phyloP scores from a whole-genome alignment of 345 rosid species.

The Citrus reticulata region DNA sequence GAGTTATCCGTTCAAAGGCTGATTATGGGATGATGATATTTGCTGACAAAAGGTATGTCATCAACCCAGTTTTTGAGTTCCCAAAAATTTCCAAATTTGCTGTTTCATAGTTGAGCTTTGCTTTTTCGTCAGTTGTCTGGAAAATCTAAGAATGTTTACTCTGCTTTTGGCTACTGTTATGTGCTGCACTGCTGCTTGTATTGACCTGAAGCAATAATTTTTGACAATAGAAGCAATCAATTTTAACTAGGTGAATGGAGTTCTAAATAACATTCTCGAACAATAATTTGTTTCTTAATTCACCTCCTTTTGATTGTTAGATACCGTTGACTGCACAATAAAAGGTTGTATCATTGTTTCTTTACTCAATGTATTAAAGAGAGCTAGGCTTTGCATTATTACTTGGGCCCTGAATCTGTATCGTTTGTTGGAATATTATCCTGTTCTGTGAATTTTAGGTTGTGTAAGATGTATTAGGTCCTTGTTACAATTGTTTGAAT shows the following conservation, averaged over 20 bases:
- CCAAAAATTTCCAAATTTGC: not conserved
- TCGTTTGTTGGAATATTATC: not conserved
- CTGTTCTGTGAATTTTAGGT: not conserved
- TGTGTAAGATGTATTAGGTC: not conserved
- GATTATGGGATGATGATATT: conserved; percentile 99
- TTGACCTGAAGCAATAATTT: not conserved
- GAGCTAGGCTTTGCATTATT: not conserved
- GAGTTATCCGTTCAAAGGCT: conserved; percentile 95
- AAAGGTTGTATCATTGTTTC: not conserved
- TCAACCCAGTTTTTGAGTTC: not conserved
- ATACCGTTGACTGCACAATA: not conserved
- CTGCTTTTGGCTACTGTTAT: not conserved
- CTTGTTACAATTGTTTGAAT: not conserved
- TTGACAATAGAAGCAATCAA: not conserved
- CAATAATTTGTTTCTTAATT: not conserved
- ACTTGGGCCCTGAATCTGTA: not conserved
- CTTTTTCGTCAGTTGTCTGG: not conserved
- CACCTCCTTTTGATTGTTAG: not conserved
- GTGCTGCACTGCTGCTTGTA: not conserved
- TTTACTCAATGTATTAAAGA: not conserved
- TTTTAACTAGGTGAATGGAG: not conserved
- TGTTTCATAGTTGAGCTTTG: not conserved
- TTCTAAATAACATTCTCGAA: not conserved
- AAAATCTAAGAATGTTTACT: not conserved
- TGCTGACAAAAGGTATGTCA: conserved; percentile 81